Evolutionary conservation across 139 green algal species (phyloP).

Genomic region (Chlorella sp.): DNA sequence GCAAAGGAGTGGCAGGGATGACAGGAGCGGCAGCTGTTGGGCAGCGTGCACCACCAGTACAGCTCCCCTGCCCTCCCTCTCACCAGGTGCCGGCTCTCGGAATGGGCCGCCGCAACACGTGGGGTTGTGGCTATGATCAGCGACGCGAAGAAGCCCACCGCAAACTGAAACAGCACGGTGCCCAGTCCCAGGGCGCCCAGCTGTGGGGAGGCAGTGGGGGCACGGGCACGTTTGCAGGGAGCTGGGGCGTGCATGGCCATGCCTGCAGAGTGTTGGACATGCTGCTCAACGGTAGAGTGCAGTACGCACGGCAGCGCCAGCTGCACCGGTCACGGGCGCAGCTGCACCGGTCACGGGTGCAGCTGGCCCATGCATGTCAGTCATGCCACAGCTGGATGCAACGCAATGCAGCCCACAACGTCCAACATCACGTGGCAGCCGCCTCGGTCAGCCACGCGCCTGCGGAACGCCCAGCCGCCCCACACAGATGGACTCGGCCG

Average conservation of each 20-base stretch:
- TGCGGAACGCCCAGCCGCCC: constrained; percentile 36
- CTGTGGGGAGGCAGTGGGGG: neutral
- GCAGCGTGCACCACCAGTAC: no score
- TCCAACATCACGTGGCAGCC: neutral
- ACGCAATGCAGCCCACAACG: neutral
- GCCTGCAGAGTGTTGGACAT: no score
- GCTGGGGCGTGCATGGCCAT: no score
- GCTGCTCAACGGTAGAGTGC: no score
- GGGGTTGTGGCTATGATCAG: constrained; percentile 54
- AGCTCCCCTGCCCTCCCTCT: neutral
- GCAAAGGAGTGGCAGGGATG: no score
- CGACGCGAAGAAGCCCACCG: constrained; percentile 36
- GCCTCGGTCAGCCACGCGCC: neutral
- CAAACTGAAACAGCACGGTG: constrained; percentile 52
- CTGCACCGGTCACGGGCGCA: no score
- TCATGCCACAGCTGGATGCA: no score
- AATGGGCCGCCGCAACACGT: constrained; percentile 14
- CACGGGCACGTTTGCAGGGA: no score
- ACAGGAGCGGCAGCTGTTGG: no score
- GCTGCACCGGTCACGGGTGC: no score
- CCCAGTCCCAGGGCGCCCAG: constrained; percentile 46
- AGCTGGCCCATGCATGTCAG: no score
- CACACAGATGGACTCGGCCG: constrained; percentile 35
- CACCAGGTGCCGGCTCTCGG: constrained; percentile 16
- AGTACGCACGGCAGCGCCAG: no score